These are phyloP conservation scores for Chrysophaeum taylorii DNA, from an alignment of 352 stramenopile species.

Conservation along the genomic window DNA sequence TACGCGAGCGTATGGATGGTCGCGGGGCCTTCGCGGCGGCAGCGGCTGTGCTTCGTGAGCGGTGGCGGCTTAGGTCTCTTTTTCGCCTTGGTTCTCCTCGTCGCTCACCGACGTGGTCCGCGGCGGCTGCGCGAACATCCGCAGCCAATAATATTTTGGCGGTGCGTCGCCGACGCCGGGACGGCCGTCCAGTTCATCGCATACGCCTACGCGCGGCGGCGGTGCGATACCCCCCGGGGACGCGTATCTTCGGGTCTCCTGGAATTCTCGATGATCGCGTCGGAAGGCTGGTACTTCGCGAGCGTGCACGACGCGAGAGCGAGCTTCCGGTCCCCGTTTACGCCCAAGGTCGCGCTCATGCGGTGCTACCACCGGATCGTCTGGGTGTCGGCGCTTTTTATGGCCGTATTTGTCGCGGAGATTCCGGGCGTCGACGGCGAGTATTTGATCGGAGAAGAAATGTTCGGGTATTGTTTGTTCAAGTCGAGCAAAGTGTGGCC, in stretches of 20 bases:
- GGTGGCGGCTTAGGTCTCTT: too few species aligned
- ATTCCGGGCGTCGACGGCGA: too few species aligned
- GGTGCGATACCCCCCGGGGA: neutral
- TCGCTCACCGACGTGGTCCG: slow-evolving; percentile 3
- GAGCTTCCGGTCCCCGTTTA: neutral
- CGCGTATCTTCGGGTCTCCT: neutral
- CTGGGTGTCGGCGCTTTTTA: neutral
- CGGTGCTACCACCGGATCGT: neutral
- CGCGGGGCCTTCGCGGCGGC: too few species aligned
- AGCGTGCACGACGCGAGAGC: neutral
- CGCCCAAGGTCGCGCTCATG: neutral
- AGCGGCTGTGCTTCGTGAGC: too few species aligned
- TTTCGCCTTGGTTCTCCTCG: too few species aligned
- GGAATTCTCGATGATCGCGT: neutral
- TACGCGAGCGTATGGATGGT: too few species aligned
- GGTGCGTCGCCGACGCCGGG: neutral
- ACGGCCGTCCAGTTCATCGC: neutral
- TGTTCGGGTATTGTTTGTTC: neutral
- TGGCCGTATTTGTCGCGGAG: too few species aligned
- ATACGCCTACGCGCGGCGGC: neutral
- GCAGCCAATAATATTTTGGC: neutral
- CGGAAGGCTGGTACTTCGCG: neutral
- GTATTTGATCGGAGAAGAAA: too few species aligned
- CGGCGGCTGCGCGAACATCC: neutral
- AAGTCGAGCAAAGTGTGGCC: neutral